Evolutionary conservation across 2,329 filamentous ascomycete species (phyloP).

Genomic region (Trematosphaeria pertusa): DNA sequence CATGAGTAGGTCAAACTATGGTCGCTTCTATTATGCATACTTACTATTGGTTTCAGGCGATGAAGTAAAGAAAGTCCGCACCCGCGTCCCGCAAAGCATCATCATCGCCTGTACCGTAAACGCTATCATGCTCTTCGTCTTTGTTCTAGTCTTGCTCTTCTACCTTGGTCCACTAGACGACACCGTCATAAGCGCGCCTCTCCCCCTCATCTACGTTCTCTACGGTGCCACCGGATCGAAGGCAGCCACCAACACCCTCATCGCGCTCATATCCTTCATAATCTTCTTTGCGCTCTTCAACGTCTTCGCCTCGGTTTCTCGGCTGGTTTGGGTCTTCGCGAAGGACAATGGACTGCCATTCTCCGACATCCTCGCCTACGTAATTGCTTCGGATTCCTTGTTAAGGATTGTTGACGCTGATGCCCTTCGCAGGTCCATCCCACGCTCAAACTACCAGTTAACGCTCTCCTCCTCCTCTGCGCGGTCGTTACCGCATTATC

Average conservation of each 20-base stretch:
- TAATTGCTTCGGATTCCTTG: too few species aligned
- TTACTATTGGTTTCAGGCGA: constrained; percentile 26
- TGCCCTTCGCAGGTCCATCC: constrained; percentile 41
- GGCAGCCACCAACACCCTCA: constrained; percentile 50
- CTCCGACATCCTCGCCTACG: constrained; percentile 40
- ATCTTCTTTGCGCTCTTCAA: constrained; percentile 51
- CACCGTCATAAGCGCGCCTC: constrained; percentile 17
- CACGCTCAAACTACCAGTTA: constrained; percentile 32
- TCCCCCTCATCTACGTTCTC: constrained; percentile 49
- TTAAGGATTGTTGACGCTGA: too few species aligned
- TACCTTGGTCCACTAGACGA: constrained; percentile 50
- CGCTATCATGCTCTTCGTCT: constrained; percentile 52
- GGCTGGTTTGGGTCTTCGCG: constrained; percentile 59
- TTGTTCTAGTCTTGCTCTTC: constrained; percentile 54
- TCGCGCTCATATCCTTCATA: constrained; percentile 48
- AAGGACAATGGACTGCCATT: constrained; percentile 56
- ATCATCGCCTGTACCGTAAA: constrained; percentile 49
- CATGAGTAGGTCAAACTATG: constrained; percentile 28
- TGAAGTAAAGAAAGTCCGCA: constrained; percentile 51
- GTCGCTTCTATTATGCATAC: background rate
- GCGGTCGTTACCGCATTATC: constrained; percentile 40
- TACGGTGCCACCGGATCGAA: constrained; percentile 51
- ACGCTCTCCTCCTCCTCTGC: constrained; percentile 32
- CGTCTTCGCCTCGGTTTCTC: constrained; percentile 56
- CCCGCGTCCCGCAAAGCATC: constrained; percentile 49